A percentile compares a stretch with the other conserved stretches of the same genome.
Evolutionary conservation across 108 stramenopile species (phyloP).

Genomic region (Phaeodactylum tricornutum): DNA sequence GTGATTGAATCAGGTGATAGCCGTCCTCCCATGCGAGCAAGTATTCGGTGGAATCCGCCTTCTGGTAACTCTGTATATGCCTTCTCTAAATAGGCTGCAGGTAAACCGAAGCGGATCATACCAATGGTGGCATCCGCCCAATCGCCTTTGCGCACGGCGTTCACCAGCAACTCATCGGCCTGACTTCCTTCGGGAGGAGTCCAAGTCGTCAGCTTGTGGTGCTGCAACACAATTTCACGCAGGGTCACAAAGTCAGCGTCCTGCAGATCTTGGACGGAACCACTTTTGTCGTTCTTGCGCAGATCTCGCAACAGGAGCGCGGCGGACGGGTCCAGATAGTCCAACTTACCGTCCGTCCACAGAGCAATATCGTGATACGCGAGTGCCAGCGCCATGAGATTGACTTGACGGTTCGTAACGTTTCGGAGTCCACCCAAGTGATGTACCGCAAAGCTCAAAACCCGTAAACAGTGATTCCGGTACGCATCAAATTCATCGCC

Average conservation of each 20-base stretch:
- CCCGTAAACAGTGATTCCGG: slow-evolving; percentile 43
- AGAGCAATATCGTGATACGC: slow-evolving; percentile 41
- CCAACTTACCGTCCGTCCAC: slow-evolving; percentile 30
- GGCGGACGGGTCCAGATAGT: slow-evolving; percentile 26
- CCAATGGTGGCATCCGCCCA: slow-evolving; percentile 45
- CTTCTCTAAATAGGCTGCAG: slow-evolving; percentile 21
- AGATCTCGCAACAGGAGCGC: slow-evolving; percentile 11
- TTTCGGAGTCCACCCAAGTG: neutral
- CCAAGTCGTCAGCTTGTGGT: slow-evolving; percentile 29
- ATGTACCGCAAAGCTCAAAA: slow-evolving; percentile 33
- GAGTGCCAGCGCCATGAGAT: slow-evolving; percentile 25
- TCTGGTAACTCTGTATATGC: slow-evolving; percentile 25
- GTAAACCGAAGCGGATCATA: slow-evolving; percentile 29
- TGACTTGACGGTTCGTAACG: neutral
- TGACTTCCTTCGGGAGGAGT: neutral
- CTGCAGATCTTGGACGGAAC: neutral
- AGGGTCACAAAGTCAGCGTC: neutral
- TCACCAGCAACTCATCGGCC: slow-evolving; percentile 10
- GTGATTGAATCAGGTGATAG: slow-evolving; percentile 14
- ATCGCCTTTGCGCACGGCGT: slow-evolving; percentile 46
- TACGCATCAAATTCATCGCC: slow-evolving; percentile 24
- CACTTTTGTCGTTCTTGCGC: neutral
- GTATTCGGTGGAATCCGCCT: slow-evolving; percentile 27
- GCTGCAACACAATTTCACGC: slow-evolving; percentile 22
- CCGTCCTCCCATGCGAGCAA: slow-evolving; percentile 10